phyloP scores from a whole-genome alignment of 192 early-diverging fungal genomes.

The Entomortierella chlamydospora region DNA sequence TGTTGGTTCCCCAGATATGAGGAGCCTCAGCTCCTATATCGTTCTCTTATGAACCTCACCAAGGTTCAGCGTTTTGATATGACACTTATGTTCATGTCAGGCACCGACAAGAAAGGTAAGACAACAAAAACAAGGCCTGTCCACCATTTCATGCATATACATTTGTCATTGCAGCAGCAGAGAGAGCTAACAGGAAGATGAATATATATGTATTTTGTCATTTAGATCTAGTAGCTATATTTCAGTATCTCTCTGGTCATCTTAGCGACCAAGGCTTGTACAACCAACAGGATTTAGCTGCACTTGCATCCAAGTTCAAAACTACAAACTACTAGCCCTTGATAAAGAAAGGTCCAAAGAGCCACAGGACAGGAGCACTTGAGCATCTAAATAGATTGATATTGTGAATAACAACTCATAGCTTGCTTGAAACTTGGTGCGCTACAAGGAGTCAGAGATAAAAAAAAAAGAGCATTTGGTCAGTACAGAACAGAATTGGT shows the following conservation, averaged over 20 bases:
- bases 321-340: constrained; percentile 11
- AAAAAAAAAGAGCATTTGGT: not conserved
- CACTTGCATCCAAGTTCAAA: constrained; percentile 45
- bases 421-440: constrained; percentile 26
- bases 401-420: not conserved
- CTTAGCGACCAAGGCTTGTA: not conserved
- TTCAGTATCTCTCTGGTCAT: constrained; percentile 21
- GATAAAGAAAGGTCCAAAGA: too few species aligned
- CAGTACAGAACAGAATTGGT: not conserved
- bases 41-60: constrained; percentile 9
- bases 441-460: not conserved
- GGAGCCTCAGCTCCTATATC: constrained; percentile 25
- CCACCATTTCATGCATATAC: too few species aligned
- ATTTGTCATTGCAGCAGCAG: too few species aligned
- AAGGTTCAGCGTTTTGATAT: constrained; percentile 48
- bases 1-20: constrained; percentile 16
- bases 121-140: too few species aligned
- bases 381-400: too few species aligned
- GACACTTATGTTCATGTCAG: constrained; percentile 45
- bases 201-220: too few species aligned
- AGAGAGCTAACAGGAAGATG: too few species aligned
- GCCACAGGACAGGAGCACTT: too few species aligned
- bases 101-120: constrained; percentile 36
- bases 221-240: constrained; percentile 28
- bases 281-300: constrained; percentile 20